Conservation (phyloP, 306 rosid genomes). For the Ochetophila trinervis region DNA sequence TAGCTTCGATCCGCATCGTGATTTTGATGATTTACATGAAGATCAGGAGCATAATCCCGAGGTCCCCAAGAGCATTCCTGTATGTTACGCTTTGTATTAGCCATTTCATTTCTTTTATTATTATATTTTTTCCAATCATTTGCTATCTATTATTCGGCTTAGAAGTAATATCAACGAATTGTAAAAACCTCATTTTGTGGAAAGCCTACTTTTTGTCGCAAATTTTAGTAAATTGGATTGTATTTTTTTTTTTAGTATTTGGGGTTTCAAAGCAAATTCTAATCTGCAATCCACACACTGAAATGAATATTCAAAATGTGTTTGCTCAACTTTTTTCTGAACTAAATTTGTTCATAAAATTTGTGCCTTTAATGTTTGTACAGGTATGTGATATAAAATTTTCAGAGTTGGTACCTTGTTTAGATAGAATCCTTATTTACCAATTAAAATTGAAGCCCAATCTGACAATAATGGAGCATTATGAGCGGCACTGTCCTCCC, state of each 20-base stretch:
- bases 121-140: not conserved
- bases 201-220: not conserved
- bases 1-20: constrained; percentile 20
- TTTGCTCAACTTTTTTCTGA: not conserved
- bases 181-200: no score
- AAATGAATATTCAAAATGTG: not conserved
- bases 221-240: not conserved
- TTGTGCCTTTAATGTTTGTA: not conserved
- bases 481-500: constrained; percentile 57
- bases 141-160: not conserved
- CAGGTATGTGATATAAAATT: constrained; percentile 46
- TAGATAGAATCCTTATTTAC: constrained; percentile 48
- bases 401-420: constrained; percentile 62
- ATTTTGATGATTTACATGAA: constrained; percentile 32
- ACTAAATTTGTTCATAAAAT: not conserved
- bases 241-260: not conserved
- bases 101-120: not conserved
- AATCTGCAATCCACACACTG: not conserved
- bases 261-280: not conserved
- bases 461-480: constrained; percentile 57
- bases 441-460: constrained; percentile 50
- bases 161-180: no score
- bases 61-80: constrained; percentile 43
- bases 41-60: constrained; percentile 31
- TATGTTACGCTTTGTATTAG: constrained; percentile 10